A percentile compares a stretch with the other conserved stretches of the same genome.
Conservation (phyloP, 2,329 filamentous ascomycete genomes). For the Rutstroemia sp. region DNA sequence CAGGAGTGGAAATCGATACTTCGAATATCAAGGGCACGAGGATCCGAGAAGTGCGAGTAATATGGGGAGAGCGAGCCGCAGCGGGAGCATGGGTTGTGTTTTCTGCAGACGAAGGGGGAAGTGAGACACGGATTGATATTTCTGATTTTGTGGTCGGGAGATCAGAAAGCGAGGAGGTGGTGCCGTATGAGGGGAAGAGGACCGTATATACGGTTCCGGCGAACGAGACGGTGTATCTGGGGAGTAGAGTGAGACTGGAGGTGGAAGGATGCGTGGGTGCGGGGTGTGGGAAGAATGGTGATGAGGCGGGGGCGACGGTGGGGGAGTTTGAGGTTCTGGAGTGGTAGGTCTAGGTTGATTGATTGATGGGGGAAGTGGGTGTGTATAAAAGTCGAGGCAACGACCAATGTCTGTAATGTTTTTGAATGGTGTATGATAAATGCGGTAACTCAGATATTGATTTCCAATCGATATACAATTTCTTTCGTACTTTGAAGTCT, state of each 20-base stretch:
- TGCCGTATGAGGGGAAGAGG: slow-evolving; percentile 13
- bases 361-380: neutral
- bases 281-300: slow-evolving; percentile 14
- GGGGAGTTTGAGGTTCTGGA: slow-evolving; percentile 39
- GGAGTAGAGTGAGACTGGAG: slow-evolving; percentile 29
- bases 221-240: slow-evolving; percentile 11
- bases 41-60: neutral
- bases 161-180: neutral
- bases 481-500: too few relatives aligned
- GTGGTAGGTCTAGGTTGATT: neutral
- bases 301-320: slow-evolving; percentile 38
- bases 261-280: slow-evolving; percentile 35
- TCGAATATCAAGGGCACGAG: neutral
- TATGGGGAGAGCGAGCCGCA: neutral
- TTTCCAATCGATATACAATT: too few relatives aligned
- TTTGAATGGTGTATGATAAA: too few relatives aligned
- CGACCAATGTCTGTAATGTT: too few relatives aligned
- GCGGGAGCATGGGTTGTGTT: neutral
- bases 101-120: too few relatives aligned
- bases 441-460: too few relatives aligned
- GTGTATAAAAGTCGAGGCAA: too few relatives aligned
- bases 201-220: slow-evolving; percentile 13
- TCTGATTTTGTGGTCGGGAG: neutral
- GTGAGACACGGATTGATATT: neutral
- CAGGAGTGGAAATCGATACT: neutral